phyloP scores from a whole-genome alignment of 2,329 filamentous ascomycete genomes.

The Fusarium bactridioides region DNA sequence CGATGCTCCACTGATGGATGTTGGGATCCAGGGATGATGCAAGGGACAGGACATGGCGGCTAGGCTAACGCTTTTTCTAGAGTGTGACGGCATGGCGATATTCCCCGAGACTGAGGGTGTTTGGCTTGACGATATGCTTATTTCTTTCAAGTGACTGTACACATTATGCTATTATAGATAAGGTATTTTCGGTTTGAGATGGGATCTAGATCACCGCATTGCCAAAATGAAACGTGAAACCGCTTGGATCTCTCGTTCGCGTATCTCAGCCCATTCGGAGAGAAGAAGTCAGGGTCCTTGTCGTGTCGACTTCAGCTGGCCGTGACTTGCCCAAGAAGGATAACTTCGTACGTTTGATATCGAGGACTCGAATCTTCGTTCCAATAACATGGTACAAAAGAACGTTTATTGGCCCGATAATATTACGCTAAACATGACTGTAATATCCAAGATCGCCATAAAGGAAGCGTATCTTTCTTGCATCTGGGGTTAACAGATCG shows the following conservation, averaged over 20 bases:
- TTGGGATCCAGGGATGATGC: not conserved
- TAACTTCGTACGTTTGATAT: not conserved
- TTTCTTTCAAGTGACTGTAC: not conserved
- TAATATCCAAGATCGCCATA: not conserved
- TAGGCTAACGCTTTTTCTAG: not conserved
- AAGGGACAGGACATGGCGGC: not conserved
- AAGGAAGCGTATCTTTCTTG: no score
- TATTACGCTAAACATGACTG: no score
- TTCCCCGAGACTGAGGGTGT: not conserved
- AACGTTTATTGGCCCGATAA: not conserved
- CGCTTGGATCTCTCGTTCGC: not conserved
- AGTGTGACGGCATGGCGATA: not conserved
- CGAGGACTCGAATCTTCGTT: not conserved
- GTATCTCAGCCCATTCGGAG: not conserved
- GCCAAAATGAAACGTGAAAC: not conserved
- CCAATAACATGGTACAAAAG: not conserved
- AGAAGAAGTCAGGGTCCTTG: not conserved
- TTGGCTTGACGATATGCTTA: not conserved
- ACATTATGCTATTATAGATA: not conserved
- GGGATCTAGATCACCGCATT: not conserved
- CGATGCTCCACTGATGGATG: not conserved
- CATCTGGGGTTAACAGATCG: not conserved
- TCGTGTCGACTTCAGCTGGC: not conserved
- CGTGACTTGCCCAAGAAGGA: not conserved
- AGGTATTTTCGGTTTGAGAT: not conserved